A percentile compares a stretch with the other conserved stretches of the same genome.
These are phyloP conservation scores for Urtica urens DNA, from an alignment of 306 rosid species.

Conservation along the genomic window DNA sequence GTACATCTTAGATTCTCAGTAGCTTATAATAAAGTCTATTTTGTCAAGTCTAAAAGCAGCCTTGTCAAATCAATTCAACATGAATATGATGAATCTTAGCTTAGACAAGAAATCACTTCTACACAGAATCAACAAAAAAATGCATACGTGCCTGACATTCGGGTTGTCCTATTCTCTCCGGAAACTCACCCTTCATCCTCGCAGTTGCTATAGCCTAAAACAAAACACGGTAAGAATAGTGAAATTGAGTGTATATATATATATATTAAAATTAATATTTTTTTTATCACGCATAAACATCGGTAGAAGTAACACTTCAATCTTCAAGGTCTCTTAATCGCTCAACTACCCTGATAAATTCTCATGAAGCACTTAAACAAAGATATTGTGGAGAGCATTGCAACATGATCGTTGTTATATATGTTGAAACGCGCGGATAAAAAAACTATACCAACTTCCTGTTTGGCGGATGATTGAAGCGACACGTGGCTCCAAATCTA, in stretches of 20 bases:
- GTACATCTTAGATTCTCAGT: no score
- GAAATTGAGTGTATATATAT: conserved; percentile 2
- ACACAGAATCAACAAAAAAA: conserved; percentile 11
- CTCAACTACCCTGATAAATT: neutral
- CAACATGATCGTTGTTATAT: no score
- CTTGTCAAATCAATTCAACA: neutral
- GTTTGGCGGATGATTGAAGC: conserved; percentile 94
- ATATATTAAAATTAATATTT: neutral
- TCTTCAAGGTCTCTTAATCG: neutral
- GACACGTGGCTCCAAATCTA: conserved; percentile 93
- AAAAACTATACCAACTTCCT: conserved; percentile 83
- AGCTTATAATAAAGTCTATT: no score
- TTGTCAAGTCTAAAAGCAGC: no score
- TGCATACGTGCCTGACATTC: conserved; percentile 91
- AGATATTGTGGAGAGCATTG: no score
- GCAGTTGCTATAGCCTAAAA: conserved; percentile 93
- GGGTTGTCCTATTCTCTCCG: conserved; percentile 92
- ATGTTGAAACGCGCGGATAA: no score
- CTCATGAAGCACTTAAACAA: neutral
- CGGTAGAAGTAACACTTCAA: no score
- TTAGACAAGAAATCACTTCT: no score
- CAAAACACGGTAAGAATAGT: conserved; percentile 13
- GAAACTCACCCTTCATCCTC: conserved; percentile 95
- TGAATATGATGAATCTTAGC: neutral
- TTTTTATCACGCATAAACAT: neutral